Base-by-base conservation (phyloP, 148 eudicot species). In the Cornus controversa region DNA sequence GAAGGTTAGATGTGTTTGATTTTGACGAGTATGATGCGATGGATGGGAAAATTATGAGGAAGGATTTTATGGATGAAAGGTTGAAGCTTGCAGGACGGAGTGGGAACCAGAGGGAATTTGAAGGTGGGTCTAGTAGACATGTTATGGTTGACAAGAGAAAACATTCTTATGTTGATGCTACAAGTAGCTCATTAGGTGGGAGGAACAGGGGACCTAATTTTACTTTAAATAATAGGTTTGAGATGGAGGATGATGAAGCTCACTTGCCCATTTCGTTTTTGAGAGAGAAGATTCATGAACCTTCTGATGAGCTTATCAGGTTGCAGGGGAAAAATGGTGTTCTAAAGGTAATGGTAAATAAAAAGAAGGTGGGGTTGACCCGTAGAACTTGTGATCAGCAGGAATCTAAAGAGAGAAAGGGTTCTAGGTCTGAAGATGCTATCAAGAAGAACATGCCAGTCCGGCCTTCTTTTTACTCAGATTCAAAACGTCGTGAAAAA, bases 271-370 rank as follows among this genome's bases (percentile, higher is more conserved):
- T 82, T 80, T 83, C 92, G 0, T 69, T 74, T 67, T 86, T 87
- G 80, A 93, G 84, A 72, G 82, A 86, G 80, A 91, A 84, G 78
- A 76, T 83, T 75, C 86, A 86, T 23, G 81, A 82, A 27, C 81
- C 77, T 63, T 81, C 90, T 75, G 87, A 83, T 75, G 89, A 93
- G 75, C 87, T 92, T 71, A 93, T 96, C 72, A 87, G 97, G 86
- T 76, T 90, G 75, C 99, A 96, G 84, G 99, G 99, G 53, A 96
- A 92, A 81, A 93, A 96, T 78, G 99, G 98, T 62, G 94, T 96
- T 16, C 82, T 93, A 65, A 96, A 96, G 80, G 91, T 96, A 64
- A 89, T 85, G 94, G 97, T 92, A 26, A 93, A 87, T 79, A 82
- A 91, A 79, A 87, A 92, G 83, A 89, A 87, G 72, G 62, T 77